A percentile compares a stretch with the other conserved stretches of the same genome.
phyloP scores from a whole-genome alignment of 2,329 filamentous ascomycete species.

The Dendryphion nanum region DNA sequence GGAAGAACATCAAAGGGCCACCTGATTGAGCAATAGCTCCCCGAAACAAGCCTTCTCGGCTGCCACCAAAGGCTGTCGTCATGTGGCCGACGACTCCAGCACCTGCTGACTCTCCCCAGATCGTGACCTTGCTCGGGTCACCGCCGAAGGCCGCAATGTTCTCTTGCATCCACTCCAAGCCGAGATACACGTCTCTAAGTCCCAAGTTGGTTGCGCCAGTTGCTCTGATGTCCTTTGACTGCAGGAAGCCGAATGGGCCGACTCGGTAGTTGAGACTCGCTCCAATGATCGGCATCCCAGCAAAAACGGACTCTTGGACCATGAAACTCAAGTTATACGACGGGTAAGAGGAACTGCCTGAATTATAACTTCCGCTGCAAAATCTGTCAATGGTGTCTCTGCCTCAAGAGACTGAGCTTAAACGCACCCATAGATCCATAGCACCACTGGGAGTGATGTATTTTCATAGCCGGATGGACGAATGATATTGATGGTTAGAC shows the following conservation, averaged over 20 bases:
- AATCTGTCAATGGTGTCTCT: too few species aligned
- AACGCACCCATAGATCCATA: constrained; percentile 14
- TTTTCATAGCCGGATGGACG: constrained; percentile 5
- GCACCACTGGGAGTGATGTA: constrained; percentile 28
- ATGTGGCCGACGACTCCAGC: constrained; percentile 19
- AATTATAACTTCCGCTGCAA: too few species aligned
- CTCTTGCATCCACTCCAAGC: constrained; percentile 38
- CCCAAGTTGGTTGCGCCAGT: constrained; percentile 50
- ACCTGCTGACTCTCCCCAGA: constrained; percentile 1
- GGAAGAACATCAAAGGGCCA: constrained; percentile 13
- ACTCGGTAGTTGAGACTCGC: constrained; percentile 63
- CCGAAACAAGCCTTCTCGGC: constrained; percentile 43
- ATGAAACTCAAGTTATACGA: constrained; percentile 15
- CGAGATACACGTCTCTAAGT: constrained; percentile 40
- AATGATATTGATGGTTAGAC: not conserved
- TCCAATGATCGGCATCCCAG: constrained; percentile 15
- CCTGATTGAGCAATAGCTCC: constrained; percentile 41
- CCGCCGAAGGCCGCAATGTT: constrained; percentile 35
- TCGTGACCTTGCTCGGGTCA: constrained; percentile 1
- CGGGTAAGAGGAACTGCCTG: too few species aligned
- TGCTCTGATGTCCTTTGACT: constrained; percentile 48
- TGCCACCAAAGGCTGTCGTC: constrained; percentile 42
- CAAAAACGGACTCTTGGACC: constrained; percentile 4
- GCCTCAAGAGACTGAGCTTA: not conserved
- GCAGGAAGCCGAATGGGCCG: constrained; percentile 61